phyloP scores from a whole-genome alignment of 768 basidiomycete genomes.

The Leccinum subgranulosum region DNA sequence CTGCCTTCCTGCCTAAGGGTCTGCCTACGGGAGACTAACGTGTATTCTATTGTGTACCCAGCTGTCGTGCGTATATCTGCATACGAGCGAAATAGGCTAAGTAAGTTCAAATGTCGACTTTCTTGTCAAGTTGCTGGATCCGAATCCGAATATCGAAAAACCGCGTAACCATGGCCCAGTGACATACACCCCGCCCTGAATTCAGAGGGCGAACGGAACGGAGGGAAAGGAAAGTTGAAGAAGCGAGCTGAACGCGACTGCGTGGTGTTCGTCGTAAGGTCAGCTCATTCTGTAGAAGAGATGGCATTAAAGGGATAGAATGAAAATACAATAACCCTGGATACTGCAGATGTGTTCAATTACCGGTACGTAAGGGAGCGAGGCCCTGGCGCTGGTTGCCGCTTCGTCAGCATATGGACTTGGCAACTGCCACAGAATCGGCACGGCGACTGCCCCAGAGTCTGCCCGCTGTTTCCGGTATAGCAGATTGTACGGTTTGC shows the following conservation, averaged over 20 bases:
- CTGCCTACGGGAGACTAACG: no score
- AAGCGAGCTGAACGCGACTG: constrained; percentile 36
- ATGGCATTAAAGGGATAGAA: not conserved
- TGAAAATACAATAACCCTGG: constrained; percentile 34
- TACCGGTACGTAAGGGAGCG: not conserved
- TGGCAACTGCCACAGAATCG: no score
- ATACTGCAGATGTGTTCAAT: constrained; percentile 50
- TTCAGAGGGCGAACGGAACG: not conserved
- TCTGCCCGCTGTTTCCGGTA: no score
- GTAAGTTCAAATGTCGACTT: not conserved
- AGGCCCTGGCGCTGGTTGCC: not conserved
- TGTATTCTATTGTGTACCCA: constrained; percentile 20
- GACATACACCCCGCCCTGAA: not conserved
- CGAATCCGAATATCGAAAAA: not conserved
- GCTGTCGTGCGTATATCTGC: constrained; percentile 9
- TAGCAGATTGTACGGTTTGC: no score
- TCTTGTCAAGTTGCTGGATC: not conserved
- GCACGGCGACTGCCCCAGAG: no score
- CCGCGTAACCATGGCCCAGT: not conserved
- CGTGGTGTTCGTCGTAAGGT: constrained; percentile 2
- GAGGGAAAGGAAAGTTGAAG: constrained; percentile 21
- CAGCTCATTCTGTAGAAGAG: not conserved
- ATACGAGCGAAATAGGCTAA: not conserved
- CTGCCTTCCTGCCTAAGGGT: no score
- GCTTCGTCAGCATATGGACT: not conserved